Conservation (phyloP, 768 basidiomycete species). For the Guyanaporus albipodus region DNA sequence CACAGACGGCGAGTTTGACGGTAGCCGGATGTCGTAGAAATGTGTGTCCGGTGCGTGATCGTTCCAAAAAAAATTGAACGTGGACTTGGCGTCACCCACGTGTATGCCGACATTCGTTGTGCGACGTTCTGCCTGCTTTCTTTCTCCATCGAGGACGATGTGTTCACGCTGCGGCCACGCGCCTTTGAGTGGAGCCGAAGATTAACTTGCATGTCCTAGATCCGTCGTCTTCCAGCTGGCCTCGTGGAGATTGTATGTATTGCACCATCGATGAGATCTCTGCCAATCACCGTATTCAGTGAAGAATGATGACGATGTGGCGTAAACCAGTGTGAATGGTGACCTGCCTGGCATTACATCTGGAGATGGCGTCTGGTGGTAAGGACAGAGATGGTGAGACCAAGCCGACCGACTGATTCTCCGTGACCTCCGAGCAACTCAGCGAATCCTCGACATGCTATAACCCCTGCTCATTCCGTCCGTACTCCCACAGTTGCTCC, state of each 20-base stretch:
- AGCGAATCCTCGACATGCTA: slow-evolving; percentile 5
- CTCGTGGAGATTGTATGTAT: slow-evolving; percentile 6
- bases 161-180: slow-evolving; percentile 2
- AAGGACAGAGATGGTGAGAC: too few species aligned
- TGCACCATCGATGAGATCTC: slow-evolving; percentile 5
- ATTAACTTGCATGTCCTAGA: slow-evolving; percentile 11
- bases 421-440: neutral
- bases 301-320: too few species aligned
- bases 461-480: neutral
- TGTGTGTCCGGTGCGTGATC: slow-evolving; percentile 1
- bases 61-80: too few species aligned
- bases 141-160: neutral
- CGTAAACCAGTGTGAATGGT: too few species aligned
- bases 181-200: neutral
- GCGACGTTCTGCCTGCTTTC: neutral
- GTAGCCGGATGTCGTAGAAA: slow-evolving; percentile 32
- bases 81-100: slow-evolving; percentile 7
- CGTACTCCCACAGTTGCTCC: neutral
- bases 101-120: slow-evolving; percentile 7
- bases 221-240: slow-evolving; percentile 1
- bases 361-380: too few species aligned
- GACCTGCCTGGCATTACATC: too few species aligned
- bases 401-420: too few species aligned
- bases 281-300: too few species aligned
- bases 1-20: slow-evolving; percentile 35